Evolutionary conservation across 805 yeast species (phyloP).

Genomic region (Pichia scutulata): DNA sequence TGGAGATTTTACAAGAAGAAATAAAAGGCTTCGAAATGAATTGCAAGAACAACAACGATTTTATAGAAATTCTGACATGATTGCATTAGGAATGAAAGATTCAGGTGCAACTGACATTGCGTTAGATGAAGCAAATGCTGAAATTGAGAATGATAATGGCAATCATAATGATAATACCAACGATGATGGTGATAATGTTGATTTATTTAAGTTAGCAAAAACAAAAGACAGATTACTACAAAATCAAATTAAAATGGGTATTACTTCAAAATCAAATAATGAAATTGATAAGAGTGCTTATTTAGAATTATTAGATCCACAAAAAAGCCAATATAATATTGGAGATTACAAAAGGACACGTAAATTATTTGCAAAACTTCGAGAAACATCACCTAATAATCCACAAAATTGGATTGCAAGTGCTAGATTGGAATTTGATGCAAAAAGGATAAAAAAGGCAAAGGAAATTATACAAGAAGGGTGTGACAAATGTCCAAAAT

Average conservation of each 20-base stretch:
- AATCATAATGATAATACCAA: conserved; percentile 40
- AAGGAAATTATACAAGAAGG: conserved; percentile 63
- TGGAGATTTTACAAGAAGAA: conserved; percentile 74
- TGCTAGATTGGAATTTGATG: conserved; percentile 68
- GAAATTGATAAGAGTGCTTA: conserved; percentile 33
- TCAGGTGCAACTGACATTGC: conserved; percentile 28
- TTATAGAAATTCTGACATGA: conserved; percentile 77
- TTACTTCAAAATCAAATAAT: not conserved
- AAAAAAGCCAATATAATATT: conserved; percentile 24
- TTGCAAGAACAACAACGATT: conserved; percentile 57
- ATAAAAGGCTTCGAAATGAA: conserved; percentile 61
- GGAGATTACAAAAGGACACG: conserved; percentile 58
- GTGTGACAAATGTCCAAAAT: conserved; percentile 55
- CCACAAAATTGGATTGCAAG: conserved; percentile 83
- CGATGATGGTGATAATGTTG: conserved; percentile 22
- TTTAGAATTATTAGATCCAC: conserved; percentile 31
- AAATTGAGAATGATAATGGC: conserved; percentile 40
- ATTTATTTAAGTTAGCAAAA: conserved; percentile 33
- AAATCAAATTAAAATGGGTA: not conserved
- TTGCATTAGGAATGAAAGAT: conserved; percentile 34
- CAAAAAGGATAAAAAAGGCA: conserved; percentile 50
- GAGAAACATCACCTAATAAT: conserved; percentile 64
- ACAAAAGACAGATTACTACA: conserved; percentile 12
- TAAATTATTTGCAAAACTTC: conserved; percentile 52
- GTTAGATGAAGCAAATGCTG: conserved; percentile 18